Evolutionary conservation across 23 red algal species (phyloP), one percentile per base, ranked within the genome.

Genomic region (Pyropia haitanensis): DNA sequence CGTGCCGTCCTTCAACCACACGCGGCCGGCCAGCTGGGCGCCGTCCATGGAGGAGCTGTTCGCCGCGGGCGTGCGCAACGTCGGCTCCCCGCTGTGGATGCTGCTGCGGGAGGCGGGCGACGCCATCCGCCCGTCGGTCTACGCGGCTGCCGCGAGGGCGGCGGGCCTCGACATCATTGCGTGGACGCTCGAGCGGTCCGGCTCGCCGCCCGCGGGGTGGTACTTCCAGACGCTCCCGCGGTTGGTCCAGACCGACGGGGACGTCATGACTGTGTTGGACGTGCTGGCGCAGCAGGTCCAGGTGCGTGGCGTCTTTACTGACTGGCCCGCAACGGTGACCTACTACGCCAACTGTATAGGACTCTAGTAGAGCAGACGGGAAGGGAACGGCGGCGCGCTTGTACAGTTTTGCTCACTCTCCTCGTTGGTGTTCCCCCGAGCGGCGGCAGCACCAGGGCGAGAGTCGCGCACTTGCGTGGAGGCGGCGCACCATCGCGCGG

Each of bases 111-210:
- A 29, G 19, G n/a, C 66, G 23, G 58, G 39, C 14, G 31, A 65
- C 16, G 56, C 20, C 19, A 18, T 78, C 18, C 29, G 52, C 25
- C 58, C 28, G 10, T 49, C 60, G 25, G 18, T 46, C 51, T 78
- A 78, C 26, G 74, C 60, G 17, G n/a, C 24, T 22, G 60, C 20
- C 31, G 73, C 73, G 17, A n/a, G 5, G n/a, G 34, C 63, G 29
- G 59, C 58, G 22, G 73, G 73, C 29, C 20, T 77, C 13, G 60
- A 77, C 49, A 31, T 77, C 51, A 51, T 77, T 22, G 61, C 73
- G 17, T 77, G 73, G 73, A 77, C 73, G 32, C 60, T 77, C 5
- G 73, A 77, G 53, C 73, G 73, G 16, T 64, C 56, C 48, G 73
- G 73, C 16, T 58, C 57, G 4, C 39, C 39, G 0, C 39, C 39